phyloP scores from a whole-genome alignment of 139 green algal species.

The Trebouxia sp. region DNA sequence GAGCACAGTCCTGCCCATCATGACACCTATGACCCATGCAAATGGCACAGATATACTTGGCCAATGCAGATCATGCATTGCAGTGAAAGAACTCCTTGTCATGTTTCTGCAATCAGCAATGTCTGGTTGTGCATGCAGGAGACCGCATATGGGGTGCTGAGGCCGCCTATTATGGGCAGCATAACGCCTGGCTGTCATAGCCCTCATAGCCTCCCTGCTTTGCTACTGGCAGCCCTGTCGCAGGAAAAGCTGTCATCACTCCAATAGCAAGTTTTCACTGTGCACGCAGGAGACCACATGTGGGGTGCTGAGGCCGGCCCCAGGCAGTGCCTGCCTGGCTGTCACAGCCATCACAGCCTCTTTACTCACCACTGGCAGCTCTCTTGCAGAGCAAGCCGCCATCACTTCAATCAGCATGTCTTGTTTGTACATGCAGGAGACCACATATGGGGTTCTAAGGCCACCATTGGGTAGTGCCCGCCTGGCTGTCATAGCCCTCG shows the following conservation, averaged over 20 bases:
- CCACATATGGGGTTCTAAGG: constrained; percentile 77
- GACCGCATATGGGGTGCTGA: constrained; percentile 81
- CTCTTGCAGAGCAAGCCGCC: constrained; percentile 58
- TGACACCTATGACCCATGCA: too few species aligned
- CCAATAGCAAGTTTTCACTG: too few species aligned
- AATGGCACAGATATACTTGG: too few species aligned
- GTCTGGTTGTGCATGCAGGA: too few species aligned
- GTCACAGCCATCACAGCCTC: constrained; percentile 79
- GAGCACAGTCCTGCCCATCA: too few species aligned
- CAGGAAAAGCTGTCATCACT: constrained; percentile 61
- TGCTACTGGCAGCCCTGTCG: constrained; percentile 55
- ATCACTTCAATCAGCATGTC: too few species aligned
- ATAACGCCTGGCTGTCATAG: constrained; percentile 74
- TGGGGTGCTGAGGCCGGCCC: constrained; percentile 69
- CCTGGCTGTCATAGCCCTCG: constrained; percentile 79
- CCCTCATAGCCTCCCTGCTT: constrained; percentile 82
- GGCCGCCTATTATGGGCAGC: constrained; percentile 71
- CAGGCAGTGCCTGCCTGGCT: constrained; percentile 75
- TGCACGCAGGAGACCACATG: constrained; percentile 86
- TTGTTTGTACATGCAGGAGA: too few species aligned
- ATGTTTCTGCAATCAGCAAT: too few species aligned
- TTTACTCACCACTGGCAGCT: constrained; percentile 67
- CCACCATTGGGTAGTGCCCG: constrained; percentile 73
- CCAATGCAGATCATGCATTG: too few species aligned
- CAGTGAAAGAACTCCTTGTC: too few species aligned